Evolutionary conservation across 768 basidiomycete genomes (phyloP), one percentile per base, ranked within the genome.

Genomic region (Scleroderma citrinum): DNA sequence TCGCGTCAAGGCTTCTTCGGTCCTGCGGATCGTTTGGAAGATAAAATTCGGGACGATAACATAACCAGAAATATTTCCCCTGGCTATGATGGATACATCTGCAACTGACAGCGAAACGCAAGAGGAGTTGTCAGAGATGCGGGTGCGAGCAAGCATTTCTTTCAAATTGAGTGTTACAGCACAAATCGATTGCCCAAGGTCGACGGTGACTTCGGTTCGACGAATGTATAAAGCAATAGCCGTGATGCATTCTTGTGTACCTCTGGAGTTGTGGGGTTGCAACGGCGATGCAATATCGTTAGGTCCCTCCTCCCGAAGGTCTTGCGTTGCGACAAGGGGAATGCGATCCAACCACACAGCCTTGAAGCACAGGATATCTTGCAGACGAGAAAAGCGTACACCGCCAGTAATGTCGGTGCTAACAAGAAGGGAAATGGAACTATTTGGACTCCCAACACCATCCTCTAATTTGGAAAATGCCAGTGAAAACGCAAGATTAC

Each of bases 361-460:
- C 65, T 94, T 94, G 77, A 95, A 92, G 65, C 90, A 93, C 17
- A 97, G 74, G 46, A 94, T 82, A 61, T 96, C 93, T 66, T 94
- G 92, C 24, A 96, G 68, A 12, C 92, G 82, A 4, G 89, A 88
- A 59, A 97, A 85, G 19, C 84, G 81, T 35, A 94, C 76, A 6
- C 76, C 82, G 0, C 87, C 89, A 3, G 83, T 72, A 47, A 97
- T 78, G 61, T 91, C 86, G 0, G 92, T 93, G 61, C 92, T 90
- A n/a, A 93, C 61, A 7, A 87, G 76, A 35, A 90, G 65, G 0
- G 91, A 92, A 5, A 95, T 65, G 2, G 76, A 80, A 52, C 72
- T 81, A 44, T 74, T 66, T 2, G 68, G 55, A 10, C 63, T 57
- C 23, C 71, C 67, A 7, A 49, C 49, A 2, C 59, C 63, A 7